A percentile compares a stretch with the other conserved stretches of the same genome.
These are phyloP conservation scores for Mimosa pudica DNA, from an alignment of 306 rosid species.

Conservation along the genomic window DNA sequence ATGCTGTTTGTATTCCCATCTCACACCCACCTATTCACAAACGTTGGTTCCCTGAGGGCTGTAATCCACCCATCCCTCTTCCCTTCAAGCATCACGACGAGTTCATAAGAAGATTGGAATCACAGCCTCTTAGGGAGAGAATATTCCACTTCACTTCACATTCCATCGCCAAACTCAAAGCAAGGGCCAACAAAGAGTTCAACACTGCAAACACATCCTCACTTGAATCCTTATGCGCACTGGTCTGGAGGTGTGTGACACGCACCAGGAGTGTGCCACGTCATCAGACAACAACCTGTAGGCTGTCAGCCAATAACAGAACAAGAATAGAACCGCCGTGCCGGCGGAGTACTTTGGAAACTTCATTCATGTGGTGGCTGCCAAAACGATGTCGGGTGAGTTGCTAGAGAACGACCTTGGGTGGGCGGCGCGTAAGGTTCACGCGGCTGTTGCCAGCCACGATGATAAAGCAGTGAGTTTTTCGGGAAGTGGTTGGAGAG, in stretches of 20 bases:
- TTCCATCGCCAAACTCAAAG: conserved; percentile 57
- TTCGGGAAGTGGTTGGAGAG: conserved; percentile 40
- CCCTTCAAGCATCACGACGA: conserved; percentile 52
- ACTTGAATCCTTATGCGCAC: conserved; percentile 60
- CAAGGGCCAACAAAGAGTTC: conserved; percentile 51
- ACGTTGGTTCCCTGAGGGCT: conserved; percentile 50
- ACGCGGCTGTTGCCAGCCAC: conserved; percentile 44
- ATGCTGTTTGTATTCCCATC: not conserved
- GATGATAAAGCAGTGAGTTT: not conserved
- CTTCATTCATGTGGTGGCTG: not conserved
- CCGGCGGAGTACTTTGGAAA: conserved; percentile 38
- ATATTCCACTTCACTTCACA: conserved; percentile 61
- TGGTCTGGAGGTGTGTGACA: conserved; percentile 59
- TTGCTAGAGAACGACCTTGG: conserved; percentile 45
- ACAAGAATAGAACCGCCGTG: conserved; percentile 54
- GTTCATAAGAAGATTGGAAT: conserved; percentile 45
- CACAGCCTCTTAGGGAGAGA: conserved; percentile 51
- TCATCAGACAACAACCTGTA: conserved; percentile 42
- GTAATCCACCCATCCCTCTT: conserved; percentile 42
- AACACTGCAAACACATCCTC: conserved; percentile 48
- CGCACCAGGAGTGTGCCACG: conserved; percentile 34
- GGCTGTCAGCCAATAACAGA: conserved; percentile 44
- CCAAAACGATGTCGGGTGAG: conserved; percentile 32
- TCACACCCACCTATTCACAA: not conserved
- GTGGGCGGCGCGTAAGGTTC: conserved; percentile 65